Conservation (phyloP, 768 basidiomycete genomes). For the Naganishia randhawae region DNA sequence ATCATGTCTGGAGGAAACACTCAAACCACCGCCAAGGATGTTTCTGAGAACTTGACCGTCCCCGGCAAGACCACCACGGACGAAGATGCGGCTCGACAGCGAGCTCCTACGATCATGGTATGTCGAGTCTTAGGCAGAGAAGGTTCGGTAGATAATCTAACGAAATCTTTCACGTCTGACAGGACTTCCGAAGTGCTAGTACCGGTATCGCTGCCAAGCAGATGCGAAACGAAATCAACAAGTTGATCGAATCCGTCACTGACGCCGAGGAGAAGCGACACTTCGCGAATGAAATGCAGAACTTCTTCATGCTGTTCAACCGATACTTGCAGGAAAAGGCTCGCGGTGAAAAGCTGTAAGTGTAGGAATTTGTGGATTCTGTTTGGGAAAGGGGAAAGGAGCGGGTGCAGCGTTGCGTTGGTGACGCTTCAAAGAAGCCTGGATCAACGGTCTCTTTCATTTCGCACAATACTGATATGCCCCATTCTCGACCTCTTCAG, state of each 20-base stretch:
- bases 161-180: neutral
- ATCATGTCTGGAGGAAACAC: constrained; percentile 22
- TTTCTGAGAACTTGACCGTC: constrained; percentile 8
- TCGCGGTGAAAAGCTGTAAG: constrained; percentile 79
- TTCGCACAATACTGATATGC: neutral
- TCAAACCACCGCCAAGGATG: constrained; percentile 12
- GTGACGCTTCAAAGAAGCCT: neutral
- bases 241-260: constrained; percentile 71
- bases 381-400: neutral
- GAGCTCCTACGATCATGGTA: constrained; percentile 23
- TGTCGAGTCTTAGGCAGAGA: neutral
- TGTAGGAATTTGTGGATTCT: neutral
- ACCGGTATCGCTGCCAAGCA: constrained; percentile 60
- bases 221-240: constrained; percentile 96
- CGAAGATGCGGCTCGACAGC: constrained; percentile 10
- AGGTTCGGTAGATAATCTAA: neutral
- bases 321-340: constrained; percentile 87
- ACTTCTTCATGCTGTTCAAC: constrained; percentile 93
- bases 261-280: constrained; percentile 76
- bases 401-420: neutral
- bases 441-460: neutral
- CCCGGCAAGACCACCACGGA: constrained; percentile 11
- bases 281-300: constrained; percentile 93
- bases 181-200: constrained; percentile 22
- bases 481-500: constrained; percentile 51